Evolutionary conservation across 495 filamentous ascomycete genomes (phyloP), one percentile per base, ranked within the genome.

Genomic region (Aspergillus panamensis): DNA sequence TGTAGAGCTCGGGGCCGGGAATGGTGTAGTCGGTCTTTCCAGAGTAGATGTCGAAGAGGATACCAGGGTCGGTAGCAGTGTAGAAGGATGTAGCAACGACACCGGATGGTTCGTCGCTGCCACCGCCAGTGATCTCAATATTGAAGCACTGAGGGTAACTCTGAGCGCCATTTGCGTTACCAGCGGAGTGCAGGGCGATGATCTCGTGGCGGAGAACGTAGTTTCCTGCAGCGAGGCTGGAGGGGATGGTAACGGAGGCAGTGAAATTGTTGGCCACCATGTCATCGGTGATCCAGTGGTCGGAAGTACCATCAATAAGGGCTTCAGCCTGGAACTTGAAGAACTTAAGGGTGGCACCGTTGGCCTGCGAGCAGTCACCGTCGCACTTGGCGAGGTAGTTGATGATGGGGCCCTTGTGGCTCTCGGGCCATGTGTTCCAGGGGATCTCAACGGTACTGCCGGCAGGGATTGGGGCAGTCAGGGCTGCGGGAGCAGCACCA

Each of bases 201-300:
- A 87, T 81, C 68, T 89, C 86, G 64, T 87, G 83, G 14, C 86
- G 82, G 25, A 89, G 72, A 49, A 89, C 80, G 66, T 87, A 89
- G 66, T 83, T 80, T 25, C 85, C 85, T 8, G 83, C 61, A 33
- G 78, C 79, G 48, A 88, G 74, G 59, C 71, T 66, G 10, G 70
- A 35, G 5, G 86, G 85, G 66, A 89, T 84, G 43, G 77, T 78
- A 30, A 87, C 77, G 40, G 77, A 71, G 80, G 81, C 84, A 40
- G 70, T 77, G 69, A 76, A 77, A 76, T 81, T 77, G 71, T 84
- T 81, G 40, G 70, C 70, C 65, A 80, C 77, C 29, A 89, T 69
- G n/a, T 54, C 60, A 62, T 89, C 84, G 13, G 81, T 67, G 13
- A 74, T 81, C 85, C 85, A 88, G 12, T 54, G 69, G 12, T 82